A percentile compares a stretch with the other conserved stretches of the same genome.
Evolutionary conservation across 2,329 filamentous ascomycete genomes (phyloP).

Genomic region (Elsinoe ampelina): DNA sequence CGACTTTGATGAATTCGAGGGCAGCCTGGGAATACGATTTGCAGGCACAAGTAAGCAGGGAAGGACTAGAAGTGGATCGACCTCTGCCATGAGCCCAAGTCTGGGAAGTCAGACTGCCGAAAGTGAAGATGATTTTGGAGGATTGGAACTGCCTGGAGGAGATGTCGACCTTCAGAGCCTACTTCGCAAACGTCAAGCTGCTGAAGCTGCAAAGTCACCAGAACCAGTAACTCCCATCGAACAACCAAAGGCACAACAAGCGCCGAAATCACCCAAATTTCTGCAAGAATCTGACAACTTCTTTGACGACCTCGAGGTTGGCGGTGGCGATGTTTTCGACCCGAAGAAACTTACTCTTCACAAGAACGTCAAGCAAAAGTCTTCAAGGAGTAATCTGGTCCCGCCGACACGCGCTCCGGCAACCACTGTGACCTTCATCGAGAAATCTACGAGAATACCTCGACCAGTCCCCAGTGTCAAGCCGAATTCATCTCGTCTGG

Average conservation of each 20-base stretch:
- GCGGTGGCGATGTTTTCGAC: conserved; percentile 71
- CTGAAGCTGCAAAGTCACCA: conserved; percentile 27
- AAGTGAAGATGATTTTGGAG: conserved; percentile 86
- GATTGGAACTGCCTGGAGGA: conserved; percentile 74
- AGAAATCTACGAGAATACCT: conserved; percentile 67
- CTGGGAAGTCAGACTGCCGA: conserved; percentile 82
- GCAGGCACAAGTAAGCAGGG: conserved; percentile 74
- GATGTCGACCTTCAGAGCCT: conserved; percentile 75
- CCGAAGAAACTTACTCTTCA: conserved; percentile 74
- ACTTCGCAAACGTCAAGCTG: conserved; percentile 59
- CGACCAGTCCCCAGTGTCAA: conserved; percentile 53
- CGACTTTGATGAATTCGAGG: conserved; percentile 88
- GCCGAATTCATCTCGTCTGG: conserved; percentile 54
- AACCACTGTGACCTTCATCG: conserved; percentile 85
- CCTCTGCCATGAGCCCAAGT: conserved; percentile 84
- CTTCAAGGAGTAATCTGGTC: conserved; percentile 53
- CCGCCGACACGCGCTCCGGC: conserved; percentile 64
- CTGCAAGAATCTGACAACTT: conserved; percentile 58
- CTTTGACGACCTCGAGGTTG: conserved; percentile 77
- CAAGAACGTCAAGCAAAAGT: conserved; percentile 83
- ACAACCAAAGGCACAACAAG: conserved; percentile 27
- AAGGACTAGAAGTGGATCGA: conserved; percentile 75
- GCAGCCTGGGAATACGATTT: conserved; percentile 81
- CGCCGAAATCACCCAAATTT: conserved; percentile 27
- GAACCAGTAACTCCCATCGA: conserved; percentile 29